These are phyloP conservation scores for Mortierella alpina DNA, from an alignment of 192 early-diverging fungal species.

Conservation along the genomic window DNA sequence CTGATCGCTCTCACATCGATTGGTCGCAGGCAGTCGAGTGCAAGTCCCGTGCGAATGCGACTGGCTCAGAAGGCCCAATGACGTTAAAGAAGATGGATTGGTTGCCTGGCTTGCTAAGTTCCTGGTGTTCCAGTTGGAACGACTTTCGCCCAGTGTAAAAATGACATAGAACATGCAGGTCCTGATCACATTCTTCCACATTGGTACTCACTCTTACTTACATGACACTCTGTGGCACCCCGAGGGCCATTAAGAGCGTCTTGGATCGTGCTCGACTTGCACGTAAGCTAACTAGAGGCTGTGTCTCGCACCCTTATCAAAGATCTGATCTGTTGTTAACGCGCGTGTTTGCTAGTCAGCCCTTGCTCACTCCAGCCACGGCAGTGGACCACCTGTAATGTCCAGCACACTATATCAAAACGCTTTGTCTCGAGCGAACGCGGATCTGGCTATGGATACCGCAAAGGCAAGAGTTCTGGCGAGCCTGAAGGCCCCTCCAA, in stretches of 20 bases:
- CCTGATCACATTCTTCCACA: conserved; percentile 3
- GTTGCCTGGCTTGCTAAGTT: no score
- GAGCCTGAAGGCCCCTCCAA: conserved; percentile 42
- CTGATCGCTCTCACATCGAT: no score
- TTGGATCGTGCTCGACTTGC: conserved; percentile 11
- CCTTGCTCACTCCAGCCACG: neutral
- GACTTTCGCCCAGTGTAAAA: no score
- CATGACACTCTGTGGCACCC: conserved; percentile 19
- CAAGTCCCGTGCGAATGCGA: no score
- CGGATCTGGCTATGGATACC: conserved; percentile 23
- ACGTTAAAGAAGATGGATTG: no score
- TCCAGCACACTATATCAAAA: neutral
- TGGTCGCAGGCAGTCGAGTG: no score
- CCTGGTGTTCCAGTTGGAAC: no score
- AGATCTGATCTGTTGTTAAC: neutral
- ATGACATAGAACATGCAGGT: no score
- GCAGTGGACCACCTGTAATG: neutral
- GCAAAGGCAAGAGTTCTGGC: neutral
- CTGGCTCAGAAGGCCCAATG: no score
- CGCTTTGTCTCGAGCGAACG: conserved; percentile 4
- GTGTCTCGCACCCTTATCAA: neutral
- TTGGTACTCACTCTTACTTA: neutral
- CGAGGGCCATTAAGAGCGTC: conserved; percentile 9
- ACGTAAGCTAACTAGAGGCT: neutral
- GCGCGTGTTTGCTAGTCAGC: neutral